These are phyloP conservation scores for Solanum hybrid DNA, from an alignment of 305 asterid genomes.

Conservation along the genomic window DNA sequence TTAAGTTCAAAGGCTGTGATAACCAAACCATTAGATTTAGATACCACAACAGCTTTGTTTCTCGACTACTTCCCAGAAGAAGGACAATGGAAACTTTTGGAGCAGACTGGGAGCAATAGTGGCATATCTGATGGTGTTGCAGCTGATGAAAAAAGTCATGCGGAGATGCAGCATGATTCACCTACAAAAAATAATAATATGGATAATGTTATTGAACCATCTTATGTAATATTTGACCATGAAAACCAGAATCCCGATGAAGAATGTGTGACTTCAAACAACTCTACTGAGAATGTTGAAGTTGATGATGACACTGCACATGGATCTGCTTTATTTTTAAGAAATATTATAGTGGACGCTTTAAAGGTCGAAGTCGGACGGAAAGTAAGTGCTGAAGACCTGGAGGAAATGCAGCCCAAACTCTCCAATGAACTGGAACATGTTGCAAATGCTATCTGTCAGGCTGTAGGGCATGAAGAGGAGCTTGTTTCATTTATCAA, in stretches of 20 bases:
- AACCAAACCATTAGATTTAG: slow-evolving; percentile 28
- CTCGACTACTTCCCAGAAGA: slow-evolving; percentile 69
- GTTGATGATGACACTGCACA: slow-evolving; percentile 17
- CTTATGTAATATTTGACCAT: slow-evolving; percentile 54
- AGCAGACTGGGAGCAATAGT: slow-evolving; percentile 29
- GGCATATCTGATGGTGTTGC: slow-evolving; percentile 18
- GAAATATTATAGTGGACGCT: slow-evolving; percentile 47
- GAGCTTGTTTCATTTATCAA: slow-evolving; percentile 7
- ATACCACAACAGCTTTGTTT: slow-evolving; percentile 37
- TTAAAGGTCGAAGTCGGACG: slow-evolving; percentile 66
- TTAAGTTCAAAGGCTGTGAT: slow-evolving; percentile 35
- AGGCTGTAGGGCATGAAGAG: slow-evolving; percentile 39
- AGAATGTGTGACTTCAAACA: slow-evolving; percentile 20
- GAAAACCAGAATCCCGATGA: slow-evolving; percentile 30
- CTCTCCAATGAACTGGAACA: slow-evolving; percentile 62
- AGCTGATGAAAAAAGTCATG: slow-evolving; percentile 12
- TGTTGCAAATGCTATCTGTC: slow-evolving; percentile 60
- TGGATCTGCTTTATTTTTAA: slow-evolving; percentile 30
- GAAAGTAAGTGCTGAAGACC: slow-evolving; percentile 39
- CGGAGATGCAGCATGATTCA: slow-evolving; percentile 12
- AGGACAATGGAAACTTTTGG: slow-evolving; percentile 70
- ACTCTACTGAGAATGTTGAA: slow-evolving; percentile 18
- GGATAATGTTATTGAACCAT: slow-evolving; percentile 54
- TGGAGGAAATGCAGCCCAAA: slow-evolving; percentile 50
- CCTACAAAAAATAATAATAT: slow-evolving; percentile 14